Evolutionary conservation across 2,329 filamentous ascomycete genomes (phyloP).

Genomic region (Trichophyton simii): DNA sequence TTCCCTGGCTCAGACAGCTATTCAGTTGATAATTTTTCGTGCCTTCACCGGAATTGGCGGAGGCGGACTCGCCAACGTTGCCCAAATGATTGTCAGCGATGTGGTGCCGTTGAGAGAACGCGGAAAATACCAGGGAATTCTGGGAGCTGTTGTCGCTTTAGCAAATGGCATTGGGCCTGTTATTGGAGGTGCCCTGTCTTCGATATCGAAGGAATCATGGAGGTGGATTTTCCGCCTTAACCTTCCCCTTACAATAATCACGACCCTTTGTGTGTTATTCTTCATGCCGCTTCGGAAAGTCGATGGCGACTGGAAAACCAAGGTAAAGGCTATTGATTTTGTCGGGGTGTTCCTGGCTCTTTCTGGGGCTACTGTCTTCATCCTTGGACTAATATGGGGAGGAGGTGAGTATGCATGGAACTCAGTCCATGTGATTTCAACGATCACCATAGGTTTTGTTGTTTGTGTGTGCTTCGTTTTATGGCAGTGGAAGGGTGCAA

Average conservation of each 20-base stretch:
- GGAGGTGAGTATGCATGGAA: constrained; percentile 47
- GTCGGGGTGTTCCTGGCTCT: constrained; percentile 37
- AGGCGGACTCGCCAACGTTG: constrained; percentile 47
- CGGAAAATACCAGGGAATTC: constrained; percentile 48
- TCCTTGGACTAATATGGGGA: constrained; percentile 47
- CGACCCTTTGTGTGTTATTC: constrained; percentile 38
- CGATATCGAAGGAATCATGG: constrained; percentile 23
- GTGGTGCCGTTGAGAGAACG: constrained; percentile 46
- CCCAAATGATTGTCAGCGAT: constrained; percentile 51
- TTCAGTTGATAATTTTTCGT: constrained; percentile 49
- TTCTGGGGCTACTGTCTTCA: constrained; percentile 31
- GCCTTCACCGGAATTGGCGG: constrained; percentile 48
- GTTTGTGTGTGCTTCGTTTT: constrained; percentile 20
- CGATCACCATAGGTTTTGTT: constrained; percentile 39
- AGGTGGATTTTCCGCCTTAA: constrained; percentile 46
- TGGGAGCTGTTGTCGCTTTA: constrained; percentile 41
- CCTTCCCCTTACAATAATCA: constrained; percentile 39
- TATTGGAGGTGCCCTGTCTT: constrained; percentile 41
- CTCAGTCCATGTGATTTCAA: constrained; percentile 42
- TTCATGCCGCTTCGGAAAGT: constrained; percentile 47
- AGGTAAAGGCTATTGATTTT: constrained; percentile 42
- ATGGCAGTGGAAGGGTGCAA: constrained; percentile 25
- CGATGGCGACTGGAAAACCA: constrained; percentile 40
- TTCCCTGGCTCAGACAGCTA: constrained; percentile 43
- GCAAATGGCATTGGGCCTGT: constrained; percentile 45